Base-by-base conservation (phyloP, 305 asterid genomes). In the Stenogyne calaminthoides region DNA sequence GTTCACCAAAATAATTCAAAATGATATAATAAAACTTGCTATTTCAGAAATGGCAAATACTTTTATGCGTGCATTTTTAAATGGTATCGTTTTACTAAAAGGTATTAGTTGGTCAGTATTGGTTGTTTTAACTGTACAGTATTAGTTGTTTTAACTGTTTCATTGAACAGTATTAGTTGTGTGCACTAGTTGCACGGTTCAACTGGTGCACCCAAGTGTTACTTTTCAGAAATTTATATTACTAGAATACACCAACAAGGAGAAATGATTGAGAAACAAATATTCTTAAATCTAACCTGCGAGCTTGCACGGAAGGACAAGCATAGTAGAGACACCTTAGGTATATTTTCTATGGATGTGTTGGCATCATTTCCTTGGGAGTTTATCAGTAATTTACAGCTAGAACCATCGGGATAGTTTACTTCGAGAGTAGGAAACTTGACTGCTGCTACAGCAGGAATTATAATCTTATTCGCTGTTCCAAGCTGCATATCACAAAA, bases 301-400 rank as follows among this genome's bases (percentile, higher is more conserved):
- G 96, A 87, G 85, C 77, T 83, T 34, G 85, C 93, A 37, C 98
- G 98, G 76, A 94, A 92, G 0, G 95, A 88, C 68, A 94, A 80
- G 82, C 97, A 86, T 69, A 94, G 3, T 75, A 91, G 70, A 16
- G 94, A 80, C n/a, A 82, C 95, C 78, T 83, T 90, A 3, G 93
- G 87, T 51, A 75, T 74, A 58, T 83, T 81, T 47, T 76, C n/a
- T 15, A 74, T 77, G 19, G 70, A 77, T 42, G 61, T 73, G 49
- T 70, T 76, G 32, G 37, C 60, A 27, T 60, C 84, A 64, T 76
- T 74, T 55, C 52, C 81, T 47, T 52, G 51, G 70, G 86, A 82
- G 55, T 80, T 64, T 76, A 80, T 32, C 16, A 96, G 99, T 49
- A 94, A 87, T 81, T 82, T 86, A 73, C 83, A 74, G 70, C 54